phyloP scores from a whole-genome alignment of 805 yeast genomes.

The Kazachstania taianensis region DNA sequence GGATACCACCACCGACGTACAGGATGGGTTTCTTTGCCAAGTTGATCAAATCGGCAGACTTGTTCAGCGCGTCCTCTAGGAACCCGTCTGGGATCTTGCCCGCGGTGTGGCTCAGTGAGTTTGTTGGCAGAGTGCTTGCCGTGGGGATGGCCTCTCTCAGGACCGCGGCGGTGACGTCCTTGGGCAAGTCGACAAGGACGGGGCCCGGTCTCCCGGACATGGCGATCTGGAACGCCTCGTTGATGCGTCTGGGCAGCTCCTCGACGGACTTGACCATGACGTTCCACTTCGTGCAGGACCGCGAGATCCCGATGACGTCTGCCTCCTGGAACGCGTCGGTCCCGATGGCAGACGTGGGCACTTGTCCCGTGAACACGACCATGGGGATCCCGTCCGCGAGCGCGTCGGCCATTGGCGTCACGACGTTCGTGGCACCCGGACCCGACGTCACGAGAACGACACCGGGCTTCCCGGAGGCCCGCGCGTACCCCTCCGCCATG shows the following conservation, averaged over 20 bases:
- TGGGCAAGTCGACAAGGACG: constrained; percentile 92
- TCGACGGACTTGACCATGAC: constrained; percentile 95
- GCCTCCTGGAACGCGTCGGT: constrained; percentile 99
- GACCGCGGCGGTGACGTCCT: constrained; percentile 92
- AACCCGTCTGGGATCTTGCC: constrained; percentile 60
- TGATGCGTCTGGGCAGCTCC: constrained; percentile 89
- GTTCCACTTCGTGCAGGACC: constrained; percentile 98
- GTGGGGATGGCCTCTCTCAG: constrained; percentile 81
- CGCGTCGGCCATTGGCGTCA: constrained; percentile 98
- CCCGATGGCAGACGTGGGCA: constrained; percentile 90
- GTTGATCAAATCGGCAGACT: constrained; percentile 72
- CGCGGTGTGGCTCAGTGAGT: constrained; percentile 50
- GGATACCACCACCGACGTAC: constrained; percentile 87
- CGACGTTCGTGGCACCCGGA: constrained; percentile 97
- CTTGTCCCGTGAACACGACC: constrained; percentile 96
- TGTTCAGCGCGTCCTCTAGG: constrained; percentile 60
- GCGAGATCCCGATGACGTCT: constrained; percentile 91
- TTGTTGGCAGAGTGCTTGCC: constrained; percentile 63
- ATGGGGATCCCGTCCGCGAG: constrained; percentile 94
- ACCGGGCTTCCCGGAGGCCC: constrained; percentile 93
- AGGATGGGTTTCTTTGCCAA: constrained; percentile 79
- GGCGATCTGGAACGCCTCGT: constrained; percentile 97
- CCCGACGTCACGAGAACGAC: constrained; percentile 98
- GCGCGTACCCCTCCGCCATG: constrained; percentile 98
- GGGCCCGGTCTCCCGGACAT: constrained; percentile 97